Evolutionary conservation across 2,329 filamentous ascomycete genomes (phyloP).

Genomic region (Colletotrichum sp.): DNA sequence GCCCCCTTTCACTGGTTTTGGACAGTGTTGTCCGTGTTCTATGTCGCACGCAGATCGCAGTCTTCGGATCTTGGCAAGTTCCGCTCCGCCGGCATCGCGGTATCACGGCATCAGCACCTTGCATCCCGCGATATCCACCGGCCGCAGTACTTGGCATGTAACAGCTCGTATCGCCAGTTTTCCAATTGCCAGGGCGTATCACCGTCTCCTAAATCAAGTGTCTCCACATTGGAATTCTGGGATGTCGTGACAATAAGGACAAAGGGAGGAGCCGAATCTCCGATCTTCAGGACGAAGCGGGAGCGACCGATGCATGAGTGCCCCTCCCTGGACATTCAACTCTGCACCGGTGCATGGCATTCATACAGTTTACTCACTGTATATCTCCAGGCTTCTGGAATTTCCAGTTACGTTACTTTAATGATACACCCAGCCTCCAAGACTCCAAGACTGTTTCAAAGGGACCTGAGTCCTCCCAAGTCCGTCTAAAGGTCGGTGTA

Average conservation of each 20-base stretch:
- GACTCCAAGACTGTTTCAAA: neutral
- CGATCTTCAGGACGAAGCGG: neutral
- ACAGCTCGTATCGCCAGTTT: neutral
- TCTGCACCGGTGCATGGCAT: neutral
- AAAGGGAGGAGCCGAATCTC: neutral
- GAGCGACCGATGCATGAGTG: neutral
- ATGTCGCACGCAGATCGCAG: neutral
- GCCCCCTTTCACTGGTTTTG: neutral
- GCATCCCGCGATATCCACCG: neutral
- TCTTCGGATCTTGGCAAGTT: neutral
- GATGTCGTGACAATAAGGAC: neutral
- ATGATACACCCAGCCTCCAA: neutral
- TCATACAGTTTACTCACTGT: neutral
- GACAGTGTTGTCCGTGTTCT: neutral
- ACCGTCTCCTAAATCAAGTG: neutral
- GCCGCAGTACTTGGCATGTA: neutral
- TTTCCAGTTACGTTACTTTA: neutral
- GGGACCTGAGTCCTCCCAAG: neutral
- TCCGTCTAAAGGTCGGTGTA: accelerated
- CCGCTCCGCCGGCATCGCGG: neutral
- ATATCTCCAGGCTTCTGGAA: neutral
- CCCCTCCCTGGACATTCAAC: neutral
- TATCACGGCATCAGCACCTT: neutral
- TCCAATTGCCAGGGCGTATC: neutral
- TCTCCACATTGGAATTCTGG: neutral